A percentile compares a stretch with the other conserved stretches of the same genome.
Evolutionary conservation across 1,284 basidiomycete species (phyloP).

Genomic region (Ustilago trichophora): DNA sequence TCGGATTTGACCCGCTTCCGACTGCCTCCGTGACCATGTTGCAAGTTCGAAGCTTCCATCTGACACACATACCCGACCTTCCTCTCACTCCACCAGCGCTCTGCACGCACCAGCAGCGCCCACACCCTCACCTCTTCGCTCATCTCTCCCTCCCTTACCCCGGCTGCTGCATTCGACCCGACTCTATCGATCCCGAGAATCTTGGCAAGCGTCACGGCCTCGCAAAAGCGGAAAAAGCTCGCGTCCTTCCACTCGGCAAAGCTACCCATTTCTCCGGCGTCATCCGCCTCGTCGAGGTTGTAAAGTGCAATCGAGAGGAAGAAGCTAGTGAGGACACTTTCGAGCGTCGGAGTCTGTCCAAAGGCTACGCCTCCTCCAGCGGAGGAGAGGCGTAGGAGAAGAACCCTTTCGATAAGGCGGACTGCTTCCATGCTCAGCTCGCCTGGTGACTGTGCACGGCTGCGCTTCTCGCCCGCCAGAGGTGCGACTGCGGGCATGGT

Average conservation of each 20-base stretch:
- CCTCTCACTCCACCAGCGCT: conserved; percentile 43
- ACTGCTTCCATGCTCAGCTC: too few relatives aligned
- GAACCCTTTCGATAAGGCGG: conserved; percentile 14
- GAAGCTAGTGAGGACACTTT: conserved; percentile 36
- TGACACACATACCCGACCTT: conserved; percentile 24
- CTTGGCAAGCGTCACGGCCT: conserved; percentile 51
- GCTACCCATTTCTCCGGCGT: conserved; percentile 3
- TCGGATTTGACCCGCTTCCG: too few relatives aligned
- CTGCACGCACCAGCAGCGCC: conserved; percentile 45
- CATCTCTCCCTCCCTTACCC: neutral
- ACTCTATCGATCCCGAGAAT: conserved; percentile 38
- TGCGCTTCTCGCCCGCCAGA: too few relatives aligned
- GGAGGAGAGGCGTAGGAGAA: conserved; percentile 13
- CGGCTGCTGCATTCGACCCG: neutral
- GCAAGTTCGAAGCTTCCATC: conserved; percentile 11
- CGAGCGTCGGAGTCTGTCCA: conserved; percentile 34
- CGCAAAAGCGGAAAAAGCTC: conserved; percentile 40
- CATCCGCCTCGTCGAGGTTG: conserved; percentile 31
- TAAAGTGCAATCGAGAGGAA: conserved; percentile 45
- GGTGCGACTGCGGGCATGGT: too few relatives aligned
- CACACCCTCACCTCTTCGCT: conserved; percentile 22
- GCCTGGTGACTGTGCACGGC: too few relatives aligned
- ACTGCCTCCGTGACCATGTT: too few relatives aligned
- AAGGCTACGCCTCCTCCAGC: conserved; percentile 24
- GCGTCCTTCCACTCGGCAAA: conserved; percentile 31